Evolutionary conservation across 169 alveolate species (phyloP).

Genomic region (Toxoplasma gondii): DNA sequence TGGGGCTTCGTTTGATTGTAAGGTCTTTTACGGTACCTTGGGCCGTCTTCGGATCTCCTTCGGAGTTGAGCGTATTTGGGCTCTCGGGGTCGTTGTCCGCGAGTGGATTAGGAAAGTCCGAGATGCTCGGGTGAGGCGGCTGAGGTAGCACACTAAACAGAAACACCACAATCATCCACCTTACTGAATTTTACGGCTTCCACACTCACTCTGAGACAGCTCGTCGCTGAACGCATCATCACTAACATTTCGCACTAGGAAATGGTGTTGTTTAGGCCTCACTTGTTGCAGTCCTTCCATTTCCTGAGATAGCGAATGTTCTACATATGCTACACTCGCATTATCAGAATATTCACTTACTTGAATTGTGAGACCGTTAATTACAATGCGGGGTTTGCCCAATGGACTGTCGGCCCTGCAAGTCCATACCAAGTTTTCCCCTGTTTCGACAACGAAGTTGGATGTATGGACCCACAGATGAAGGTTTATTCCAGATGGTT

Average conservation of each 20-base stretch:
- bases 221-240: slow-evolving; percentile 19
- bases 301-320: background rate
- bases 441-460: background rate
- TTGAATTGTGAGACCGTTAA: slow-evolving; percentile 55
- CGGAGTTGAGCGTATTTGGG: slow-evolving; percentile 45
- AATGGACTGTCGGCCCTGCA: slow-evolving; percentile 55
- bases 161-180: background rate
- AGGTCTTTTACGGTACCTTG: background rate
- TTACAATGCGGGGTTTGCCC: slow-evolving; percentile 51
- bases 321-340: background rate
- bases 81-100: slow-evolving; percentile 40
- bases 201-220: slow-evolving; percentile 48
- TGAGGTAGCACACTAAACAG: slow-evolving; percentile 35
- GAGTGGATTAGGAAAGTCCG: slow-evolving; percentile 58
- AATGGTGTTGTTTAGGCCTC: background rate
- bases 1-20: background rate
- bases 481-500: slow-evolving; percentile 52
- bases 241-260: background rate
- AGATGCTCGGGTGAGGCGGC: slow-evolving; percentile 55
- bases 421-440: background rate
- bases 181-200: background rate
- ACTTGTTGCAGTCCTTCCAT: slow-evolving; percentile 61
- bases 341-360: background rate
- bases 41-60: slow-evolving; percentile 50
- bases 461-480: slow-evolving; percentile 35